These are phyloP conservation scores for Penicillium sp. DNA, from an alignment of 2,329 filamentous ascomycete genomes.

Conservation along the genomic window DNA sequence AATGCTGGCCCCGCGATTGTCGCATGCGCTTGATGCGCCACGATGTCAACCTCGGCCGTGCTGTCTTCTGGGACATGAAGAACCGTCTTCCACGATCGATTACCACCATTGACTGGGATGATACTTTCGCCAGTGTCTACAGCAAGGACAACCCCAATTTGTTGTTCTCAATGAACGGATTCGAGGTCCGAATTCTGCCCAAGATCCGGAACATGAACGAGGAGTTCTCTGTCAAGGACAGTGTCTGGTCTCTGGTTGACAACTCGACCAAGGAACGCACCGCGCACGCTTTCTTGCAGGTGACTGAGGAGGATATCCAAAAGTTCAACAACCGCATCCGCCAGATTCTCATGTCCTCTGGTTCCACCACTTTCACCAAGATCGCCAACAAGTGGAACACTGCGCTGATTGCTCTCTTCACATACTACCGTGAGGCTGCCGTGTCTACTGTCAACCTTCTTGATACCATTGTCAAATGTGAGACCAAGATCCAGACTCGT, in stretches of 20 bases:
- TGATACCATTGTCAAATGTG: conserved; percentile 98
- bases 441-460: conserved; percentile 92
- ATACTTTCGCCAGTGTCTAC: conserved; percentile 97
- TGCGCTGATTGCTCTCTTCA: conserved; percentile 92
- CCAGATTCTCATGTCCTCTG: conserved; percentile 98
- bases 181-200: conserved; percentile 93
- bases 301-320: conserved; percentile 95
- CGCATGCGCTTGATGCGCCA: conserved; percentile 98
- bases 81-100: conserved; percentile 92
- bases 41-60: conserved; percentile 94
- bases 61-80: conserved; percentile 99
- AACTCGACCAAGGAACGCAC: conserved; percentile 97
- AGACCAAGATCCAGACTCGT: conserved; percentile 98
- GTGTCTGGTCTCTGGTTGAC: conserved; percentile 95
- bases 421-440: conserved; percentile 96
- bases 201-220: conserved; percentile 95
- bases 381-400: conserved; percentile 99
- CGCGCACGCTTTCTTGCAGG: conserved; percentile 94
- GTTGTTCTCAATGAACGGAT: conserved; percentile 96
- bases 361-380: conserved; percentile 99
- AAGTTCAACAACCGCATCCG: conserved; percentile 99
- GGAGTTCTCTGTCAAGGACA: conserved; percentile 96
- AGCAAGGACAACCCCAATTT: conserved; percentile 97
- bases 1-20: conserved; percentile 97
- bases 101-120: conserved; percentile 98